Evolutionary conservation across 129 eudicot species (phyloP).

Genomic region (Pseudognaphalium luteoalbum): DNA sequence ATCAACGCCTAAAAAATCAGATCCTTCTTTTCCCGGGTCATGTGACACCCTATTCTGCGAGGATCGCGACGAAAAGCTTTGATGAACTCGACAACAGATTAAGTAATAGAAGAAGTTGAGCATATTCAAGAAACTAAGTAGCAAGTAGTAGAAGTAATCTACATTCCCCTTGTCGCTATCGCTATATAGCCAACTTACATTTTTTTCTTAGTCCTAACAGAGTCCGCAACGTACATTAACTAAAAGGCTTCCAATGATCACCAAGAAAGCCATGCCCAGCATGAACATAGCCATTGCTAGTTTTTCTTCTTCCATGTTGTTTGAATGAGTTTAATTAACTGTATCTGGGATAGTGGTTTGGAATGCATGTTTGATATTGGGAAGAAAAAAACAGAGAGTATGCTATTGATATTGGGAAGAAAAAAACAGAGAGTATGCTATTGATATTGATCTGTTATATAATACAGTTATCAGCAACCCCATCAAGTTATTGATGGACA

Average conservation of each 20-base stretch:
- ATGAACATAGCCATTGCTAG: constrained; percentile 28
- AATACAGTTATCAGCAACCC: too few species aligned
- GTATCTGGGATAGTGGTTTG: too few species aligned
- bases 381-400: too few species aligned
- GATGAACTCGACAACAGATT: constrained; percentile 29
- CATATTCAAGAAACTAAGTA: constrained; percentile 40
- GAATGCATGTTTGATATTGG: too few species aligned
- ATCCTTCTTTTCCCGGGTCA: too few species aligned
- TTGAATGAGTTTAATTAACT: too few species aligned
- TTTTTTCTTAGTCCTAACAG: constrained; percentile 33
- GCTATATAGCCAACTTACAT: constrained; percentile 40
- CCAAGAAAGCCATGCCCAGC: constrained; percentile 29
- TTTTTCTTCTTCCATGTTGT: too few species aligned
- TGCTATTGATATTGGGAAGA: too few species aligned
- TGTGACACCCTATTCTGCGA: background rate
- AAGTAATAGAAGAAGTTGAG: constrained; percentile 48
- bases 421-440: too few species aligned
- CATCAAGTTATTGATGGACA: too few species aligned
- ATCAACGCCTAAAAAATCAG: too few species aligned
- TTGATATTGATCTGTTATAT: too few species aligned
- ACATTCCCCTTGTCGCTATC: constrained; percentile 45
- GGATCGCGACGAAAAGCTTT: background rate
- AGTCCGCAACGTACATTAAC: constrained; percentile 34
- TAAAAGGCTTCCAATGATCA: constrained; percentile 34
- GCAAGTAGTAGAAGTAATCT: constrained; percentile 53